Base-by-base conservation (phyloP, 139 green algal species). In the Mesotaenium endlicherianum region DNA sequence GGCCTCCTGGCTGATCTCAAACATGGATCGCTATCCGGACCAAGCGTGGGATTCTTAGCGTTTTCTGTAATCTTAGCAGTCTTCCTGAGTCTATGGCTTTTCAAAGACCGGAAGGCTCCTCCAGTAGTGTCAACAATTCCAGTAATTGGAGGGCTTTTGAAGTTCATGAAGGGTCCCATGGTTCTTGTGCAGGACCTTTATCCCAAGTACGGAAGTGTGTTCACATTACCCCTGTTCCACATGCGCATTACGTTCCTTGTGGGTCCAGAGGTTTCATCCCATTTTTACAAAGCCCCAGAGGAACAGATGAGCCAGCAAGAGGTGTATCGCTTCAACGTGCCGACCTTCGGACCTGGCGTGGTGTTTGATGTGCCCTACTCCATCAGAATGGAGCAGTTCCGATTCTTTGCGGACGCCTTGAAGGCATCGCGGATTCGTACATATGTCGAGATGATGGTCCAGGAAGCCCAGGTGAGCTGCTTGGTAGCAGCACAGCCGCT, bases 301-400 rank as follows among this genome's bases (percentile, higher is more conserved):
- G 44, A 72, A 30, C 69, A 85, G 53, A 59, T 91, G 50, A 88
- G 80, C 31, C 88, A 91, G 72, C 77, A 89, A 26, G 86, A 97
- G 93, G 95, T 98, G 60, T 99, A 99, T 86, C 84, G 94, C 69
- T 99, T 97, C 91, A 98, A 97, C 87, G 93, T 98, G 20, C 96
- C 96, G 6, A 98, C 96, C 1, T 99, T 99, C 86, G 96, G 96
- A 6, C 86, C 87, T 38, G 96, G 94, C 39, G 96, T 99, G 0
- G 95, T 99, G n/a, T 99, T 96, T 77, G 96, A 98, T 80, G 96
- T 99, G 45, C 93, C 98, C 77, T 93, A 95, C 85, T 95, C 94
- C 43, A 81, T 94, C 11, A 91, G 96, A 40, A 92, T 90, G 2
- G 96, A 99, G 89, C 96, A 99, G 89, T 98, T 99, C 86, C 89